Evolutionary conservation across 306 rosid genomes (phyloP).

Genomic region (Cicer cuneatum): DNA sequence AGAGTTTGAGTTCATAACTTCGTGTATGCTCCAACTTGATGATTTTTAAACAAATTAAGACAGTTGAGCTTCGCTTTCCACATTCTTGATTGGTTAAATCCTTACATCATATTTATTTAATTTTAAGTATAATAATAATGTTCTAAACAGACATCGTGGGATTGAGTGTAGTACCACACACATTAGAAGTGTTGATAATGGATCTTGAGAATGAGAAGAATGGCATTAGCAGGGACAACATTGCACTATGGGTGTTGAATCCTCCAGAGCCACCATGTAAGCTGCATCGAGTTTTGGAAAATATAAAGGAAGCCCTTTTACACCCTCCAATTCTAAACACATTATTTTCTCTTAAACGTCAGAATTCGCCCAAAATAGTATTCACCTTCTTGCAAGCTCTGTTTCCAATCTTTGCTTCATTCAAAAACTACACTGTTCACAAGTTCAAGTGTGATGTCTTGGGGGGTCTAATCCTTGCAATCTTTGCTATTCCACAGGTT

Average conservation of each 20-base stretch:
- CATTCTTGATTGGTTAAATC: neutral
- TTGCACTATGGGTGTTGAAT: conserved; percentile 61
- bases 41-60: conserved; percentile 13
- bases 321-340: conserved; percentile 22
- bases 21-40: neutral
- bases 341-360: conserved; percentile 47
- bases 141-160: neutral
- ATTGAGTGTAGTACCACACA: neutral
- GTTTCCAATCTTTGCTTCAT: conserved; percentile 62
- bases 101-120: neutral
- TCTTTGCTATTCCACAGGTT: conserved; percentile 87
- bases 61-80: neutral
- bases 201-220: conserved; percentile 52
- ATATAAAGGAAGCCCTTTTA: conserved; percentile 33
- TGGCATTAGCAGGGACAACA: conserved; percentile 40
- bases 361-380: conserved; percentile 30
- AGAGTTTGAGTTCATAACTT: conserved; percentile 20
- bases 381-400: conserved; percentile 38
- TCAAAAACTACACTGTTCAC: conserved; percentile 47
- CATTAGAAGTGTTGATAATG: conserved; percentile 28
- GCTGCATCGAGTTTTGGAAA: conserved; percentile 46
- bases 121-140: neutral
- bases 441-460: conserved; percentile 62
- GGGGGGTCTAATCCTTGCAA: conserved; percentile 76
- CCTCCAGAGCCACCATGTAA: conserved; percentile 68